Evolutionary conservation across 208 protist species (phyloP).

Genomic region (Zelonia costaricensis): DNA sequence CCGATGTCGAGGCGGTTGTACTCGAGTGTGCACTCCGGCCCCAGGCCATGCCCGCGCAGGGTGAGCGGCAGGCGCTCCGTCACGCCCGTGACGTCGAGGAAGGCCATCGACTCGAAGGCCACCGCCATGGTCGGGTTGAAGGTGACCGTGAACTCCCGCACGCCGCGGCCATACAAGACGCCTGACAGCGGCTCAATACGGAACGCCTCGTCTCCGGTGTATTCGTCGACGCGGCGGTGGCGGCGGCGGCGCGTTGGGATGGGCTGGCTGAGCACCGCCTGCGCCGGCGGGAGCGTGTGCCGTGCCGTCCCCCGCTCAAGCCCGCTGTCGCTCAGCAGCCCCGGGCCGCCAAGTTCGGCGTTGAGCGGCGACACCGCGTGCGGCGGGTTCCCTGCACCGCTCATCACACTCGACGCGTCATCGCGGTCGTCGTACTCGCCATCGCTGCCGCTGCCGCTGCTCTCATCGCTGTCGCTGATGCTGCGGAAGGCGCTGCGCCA

Average conservation of each 20-base stretch:
- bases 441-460: not conserved
- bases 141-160: slow-evolving; percentile 85
- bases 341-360: no score
- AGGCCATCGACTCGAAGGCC: slow-evolving; percentile 72
- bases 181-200: slow-evolving; percentile 85
- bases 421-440: slow-evolving; percentile 1
- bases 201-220: slow-evolving; percentile 89
- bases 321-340: not conserved
- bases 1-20: slow-evolving; percentile 91
- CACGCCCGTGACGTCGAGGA: slow-evolving; percentile 81
- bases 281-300: no score
- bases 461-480: not conserved
- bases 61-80: slow-evolving; percentile 73
- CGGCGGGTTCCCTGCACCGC: not conserved
- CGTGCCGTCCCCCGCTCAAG: not conserved
- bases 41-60: slow-evolving; percentile 81
- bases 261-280: no score
- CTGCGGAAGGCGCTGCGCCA: slow-evolving; percentile 75
- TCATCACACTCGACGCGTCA: slow-evolving; percentile 4
- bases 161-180: slow-evolving; percentile 76
- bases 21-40: slow-evolving; percentile 90
- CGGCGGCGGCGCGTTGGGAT: not conserved
- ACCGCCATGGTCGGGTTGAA: slow-evolving; percentile 89
- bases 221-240: slow-evolving; percentile 7
- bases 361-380: slow-evolving; percentile 3